Evolutionary conservation across 805 yeast genomes (phyloP), one percentile per base, ranked within the genome.

Genomic region (Suhomyces sp.): DNA sequence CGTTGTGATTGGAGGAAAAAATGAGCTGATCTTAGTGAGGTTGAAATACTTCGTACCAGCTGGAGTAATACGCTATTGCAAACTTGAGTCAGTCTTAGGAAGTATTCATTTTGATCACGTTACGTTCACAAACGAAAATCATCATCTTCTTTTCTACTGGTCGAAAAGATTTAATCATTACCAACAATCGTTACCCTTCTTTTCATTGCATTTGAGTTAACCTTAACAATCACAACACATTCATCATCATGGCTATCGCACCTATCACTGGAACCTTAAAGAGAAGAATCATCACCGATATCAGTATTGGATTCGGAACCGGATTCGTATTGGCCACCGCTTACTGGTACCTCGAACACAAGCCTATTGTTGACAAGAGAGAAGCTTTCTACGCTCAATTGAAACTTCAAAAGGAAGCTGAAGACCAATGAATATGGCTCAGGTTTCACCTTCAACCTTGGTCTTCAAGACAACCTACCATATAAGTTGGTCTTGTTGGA

Each of bases 301-400:
- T 90, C 60, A 46, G 79, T 51, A 65, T 82, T 46, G 95, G 93
- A 42, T 74, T 78, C 65, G 75, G 53, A 36, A 53, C 56, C 46
- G 91, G 91, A 38, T 65, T 76, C 40, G 76, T 62, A 25, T 48
- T 65, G 50, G 75, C 79, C 55, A 88, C 82, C 43, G 69, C 74
- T 46, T 76, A 73, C 67, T 88, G 91, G 93, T 83, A 95, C 87
- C 79, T 80, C 76, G 85, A 68, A 53, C 97, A 90, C 83, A 81
- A 76, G 72, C 76, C 80, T 23, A 50, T 72, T 42, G 83, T 86
- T 39, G 74, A 73, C 48, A 74, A 69, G 56, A 85, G 96, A 77
- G 97, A 90, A 64, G 80, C 77, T 39, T 88, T 79, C 78, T 90
- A 90, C 68, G 79, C 82, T 44, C 72, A 79, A 52, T 69, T 84